A percentile compares a stretch with the other conserved stretches of the same genome.
Evolutionary conservation across 805 yeast genomes (phyloP).

Genomic region (Wickerhamomyces silvicola): DNA sequence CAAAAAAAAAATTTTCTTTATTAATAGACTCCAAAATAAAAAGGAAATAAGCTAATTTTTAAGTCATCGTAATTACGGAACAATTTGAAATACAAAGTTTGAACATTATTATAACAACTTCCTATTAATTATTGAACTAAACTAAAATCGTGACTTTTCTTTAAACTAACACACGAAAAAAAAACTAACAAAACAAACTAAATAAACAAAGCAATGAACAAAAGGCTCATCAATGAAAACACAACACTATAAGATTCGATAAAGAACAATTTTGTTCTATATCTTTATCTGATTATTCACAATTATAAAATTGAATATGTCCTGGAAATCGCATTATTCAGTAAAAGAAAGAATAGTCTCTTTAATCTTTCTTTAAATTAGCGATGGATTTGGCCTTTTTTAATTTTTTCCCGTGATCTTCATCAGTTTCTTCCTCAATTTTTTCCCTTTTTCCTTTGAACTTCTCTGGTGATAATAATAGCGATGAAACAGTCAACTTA

Average conservation of each 20-base stretch:
- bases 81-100: background rate
- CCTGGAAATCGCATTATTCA: too few species aligned
- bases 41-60: constrained; percentile 7
- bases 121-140: background rate
- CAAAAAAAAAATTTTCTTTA: constrained; percentile 13
- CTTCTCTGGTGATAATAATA: constrained; percentile 13
- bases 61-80: background rate
- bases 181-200: background rate
- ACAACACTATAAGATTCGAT: background rate
- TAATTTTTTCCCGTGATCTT: constrained; percentile 1
- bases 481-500: constrained; percentile 15
- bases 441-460: constrained; percentile 1
- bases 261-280: too few species aligned
- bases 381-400: constrained; percentile 2
- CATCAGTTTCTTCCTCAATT: constrained; percentile 1
- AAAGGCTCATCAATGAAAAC: too few species aligned
- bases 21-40: constrained; percentile 18
- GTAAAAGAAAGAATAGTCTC: background rate
- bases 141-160: too few species aligned
- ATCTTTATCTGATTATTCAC: too few species aligned
- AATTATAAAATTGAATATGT: too few species aligned
- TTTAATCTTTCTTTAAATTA: constrained; percentile 1
- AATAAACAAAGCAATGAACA: background rate
- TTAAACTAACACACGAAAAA: background rate
- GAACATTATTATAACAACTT: background rate